Base-by-base conservation (phyloP, 345 rosid genomes). In the Mercurialis annua region DNA sequence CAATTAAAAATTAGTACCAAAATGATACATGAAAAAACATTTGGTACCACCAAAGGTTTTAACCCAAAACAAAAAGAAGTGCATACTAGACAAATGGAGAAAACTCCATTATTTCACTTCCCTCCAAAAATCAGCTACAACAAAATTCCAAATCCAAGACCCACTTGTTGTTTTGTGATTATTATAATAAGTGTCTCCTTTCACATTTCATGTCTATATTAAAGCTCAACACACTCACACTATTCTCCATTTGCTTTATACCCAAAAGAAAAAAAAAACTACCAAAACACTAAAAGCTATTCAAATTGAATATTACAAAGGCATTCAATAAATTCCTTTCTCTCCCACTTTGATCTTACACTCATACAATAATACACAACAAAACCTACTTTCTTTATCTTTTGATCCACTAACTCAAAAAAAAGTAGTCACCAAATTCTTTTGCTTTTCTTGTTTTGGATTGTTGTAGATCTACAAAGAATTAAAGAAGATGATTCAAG, bases 371-470 rank as follows among this genome's bases (percentile, higher is more conserved):
- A 59, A 72, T 76, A 78, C 72, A 69, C 70, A 59, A 73, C 63
- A 73, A 76, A 74, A 59, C 71, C 74, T 53, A 71, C 81, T 82
- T 71, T 80, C 71, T 83, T 76, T 77, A 61, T 69, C 81, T 70
- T 76, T n/a, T n/a, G n/a, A 77, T 68, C 73, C 78, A 69, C 77
- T 77, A 80, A 66, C 79, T 44, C 71, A 73, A 82, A 40, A 66
- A 34, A 10, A 60, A 76, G 59, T 61, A 72, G 72, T 80, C 76
- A 56, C 60, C 70, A 4, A n/a, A n/a, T 31, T 63, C 71, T 59
- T 77, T 73, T 74, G 68, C 72, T 76, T 84, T 82, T 80, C 78
- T 80, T 77, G 82, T 68, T 84, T 85, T 84, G 86, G 86, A 82
- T 85, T 84, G 78, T 78, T 83, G 81, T 78, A 81, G 87, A 82